Evolutionary conservation across 2,329 filamentous ascomycete species (phyloP).

Genomic region (Curvularia sp.): DNA sequence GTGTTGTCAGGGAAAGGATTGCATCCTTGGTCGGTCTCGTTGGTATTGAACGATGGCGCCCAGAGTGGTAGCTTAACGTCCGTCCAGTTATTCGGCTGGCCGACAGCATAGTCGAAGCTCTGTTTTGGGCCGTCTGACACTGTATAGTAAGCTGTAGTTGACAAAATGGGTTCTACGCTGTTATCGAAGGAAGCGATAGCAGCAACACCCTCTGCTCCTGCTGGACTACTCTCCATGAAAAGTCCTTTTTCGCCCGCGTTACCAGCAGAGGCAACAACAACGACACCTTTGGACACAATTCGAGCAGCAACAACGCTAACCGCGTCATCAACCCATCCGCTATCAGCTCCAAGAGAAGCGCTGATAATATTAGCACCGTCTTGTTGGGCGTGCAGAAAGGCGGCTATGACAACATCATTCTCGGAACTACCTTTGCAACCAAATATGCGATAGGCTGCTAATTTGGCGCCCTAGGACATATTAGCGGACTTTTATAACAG

Average conservation of each 20-base stretch:
- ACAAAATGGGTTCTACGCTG: not conserved
- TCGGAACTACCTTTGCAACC: not conserved
- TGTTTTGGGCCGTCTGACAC: not conserved
- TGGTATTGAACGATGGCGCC: not conserved
- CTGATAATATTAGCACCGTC: conserved; percentile 2
- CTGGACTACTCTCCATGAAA: not conserved
- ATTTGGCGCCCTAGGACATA: not conserved
- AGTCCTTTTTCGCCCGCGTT: not conserved
- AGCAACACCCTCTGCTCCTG: not conserved
- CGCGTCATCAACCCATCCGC: not conserved
- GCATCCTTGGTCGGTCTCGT: not conserved
- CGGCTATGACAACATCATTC: not conserved
- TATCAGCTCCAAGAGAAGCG: not conserved
- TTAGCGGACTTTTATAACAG: not conserved
- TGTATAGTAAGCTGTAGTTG: not conserved
- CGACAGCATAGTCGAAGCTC: not conserved
- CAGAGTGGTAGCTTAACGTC: not conserved
- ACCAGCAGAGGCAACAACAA: not conserved
- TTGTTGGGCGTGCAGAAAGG: not conserved
- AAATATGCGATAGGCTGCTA: not conserved
- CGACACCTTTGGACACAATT: not conserved
- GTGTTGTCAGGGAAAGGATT: not conserved
- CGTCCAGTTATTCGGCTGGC: not conserved
- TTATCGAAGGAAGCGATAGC: conserved; percentile 1
- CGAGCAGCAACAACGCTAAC: not conserved